phyloP scores from a whole-genome alignment of 164 flowering plant genomes.

The Magnolia officinalis region DNA sequence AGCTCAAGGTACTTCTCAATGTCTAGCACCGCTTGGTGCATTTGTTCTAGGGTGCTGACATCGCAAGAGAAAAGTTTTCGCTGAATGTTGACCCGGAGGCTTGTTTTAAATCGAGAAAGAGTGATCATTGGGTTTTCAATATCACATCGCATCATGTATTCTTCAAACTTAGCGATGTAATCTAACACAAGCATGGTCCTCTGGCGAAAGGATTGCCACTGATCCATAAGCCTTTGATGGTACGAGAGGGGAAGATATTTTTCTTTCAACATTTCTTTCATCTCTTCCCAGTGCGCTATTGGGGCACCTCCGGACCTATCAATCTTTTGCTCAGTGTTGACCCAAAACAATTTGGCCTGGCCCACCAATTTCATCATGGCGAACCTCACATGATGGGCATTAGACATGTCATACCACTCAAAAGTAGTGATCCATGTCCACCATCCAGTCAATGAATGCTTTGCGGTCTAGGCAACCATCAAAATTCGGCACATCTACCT shows the following conservation, averaged over 20 bases:
- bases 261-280: background rate
- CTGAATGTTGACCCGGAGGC: too few species aligned
- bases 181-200: background rate
- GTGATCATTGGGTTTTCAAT: too few species aligned
- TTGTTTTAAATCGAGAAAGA: too few species aligned
- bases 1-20: too few species aligned
- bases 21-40: too few species aligned
- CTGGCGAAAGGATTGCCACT: background rate
- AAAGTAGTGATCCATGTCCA: conserved; percentile 1
- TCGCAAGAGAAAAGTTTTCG: too few species aligned
- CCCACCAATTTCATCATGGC: conserved; percentile 1
- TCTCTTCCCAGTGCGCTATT: background rate
- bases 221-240: background rate
- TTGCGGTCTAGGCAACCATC: background rate
- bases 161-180: background rate
- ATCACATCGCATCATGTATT: background rate
- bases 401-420: background rate
- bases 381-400: background rate
- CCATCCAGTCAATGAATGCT: background rate
- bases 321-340: background rate
- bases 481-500: background rate
- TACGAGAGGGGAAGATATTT: background rate
- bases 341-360: background rate
- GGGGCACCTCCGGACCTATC: background rate
- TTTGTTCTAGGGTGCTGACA: too few species aligned